These are phyloP conservation scores for Neofusicoccum cordaticola DNA, from an alignment of 2,329 filamentous ascomycete genomes.

Conservation along the genomic window DNA sequence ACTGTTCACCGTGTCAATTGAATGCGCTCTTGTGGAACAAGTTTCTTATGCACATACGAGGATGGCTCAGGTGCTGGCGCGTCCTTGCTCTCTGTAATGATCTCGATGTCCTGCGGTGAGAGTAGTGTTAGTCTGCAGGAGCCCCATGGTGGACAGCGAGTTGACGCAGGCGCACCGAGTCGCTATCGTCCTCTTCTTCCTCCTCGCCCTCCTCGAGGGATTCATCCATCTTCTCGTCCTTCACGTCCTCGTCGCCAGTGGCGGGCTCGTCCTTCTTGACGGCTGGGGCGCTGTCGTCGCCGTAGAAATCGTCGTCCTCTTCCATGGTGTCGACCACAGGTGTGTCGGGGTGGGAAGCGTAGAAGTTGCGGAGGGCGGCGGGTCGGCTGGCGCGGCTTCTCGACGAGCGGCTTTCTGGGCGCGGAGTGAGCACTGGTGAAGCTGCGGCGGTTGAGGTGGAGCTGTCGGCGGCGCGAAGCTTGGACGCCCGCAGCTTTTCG, in stretches of 20 bases:
- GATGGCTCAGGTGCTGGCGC: constrained; percentile 36
- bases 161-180: constrained; percentile 33
- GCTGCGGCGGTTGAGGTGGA: constrained; percentile 12
- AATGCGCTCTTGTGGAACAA: too few relatives aligned
- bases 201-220: constrained; percentile 44
- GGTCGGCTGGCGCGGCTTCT: background rate
- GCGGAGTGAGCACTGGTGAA: background rate
- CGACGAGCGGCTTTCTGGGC: background rate
- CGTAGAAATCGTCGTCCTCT: constrained; percentile 53
- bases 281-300: constrained; percentile 23
- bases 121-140: constrained; percentile 22
- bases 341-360: background rate
- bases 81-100: constrained; percentile 50
- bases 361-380: background rate
- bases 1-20: constrained; percentile 21
- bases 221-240: constrained; percentile 46
- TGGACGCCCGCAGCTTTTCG: constrained; percentile 18
- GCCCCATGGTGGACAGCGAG: constrained; percentile 17
- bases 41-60: constrained; percentile 24
- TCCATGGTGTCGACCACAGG: constrained; percentile 37
- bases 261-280: constrained; percentile 24
- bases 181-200: constrained; percentile 44
- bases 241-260: constrained; percentile 32
- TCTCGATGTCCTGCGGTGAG: constrained; percentile 47
- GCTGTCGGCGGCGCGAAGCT: constrained; percentile 16